phyloP scores from a whole-genome alignment of 345 rosid genomes.

The Zanthoxylum bungeanum region DNA sequence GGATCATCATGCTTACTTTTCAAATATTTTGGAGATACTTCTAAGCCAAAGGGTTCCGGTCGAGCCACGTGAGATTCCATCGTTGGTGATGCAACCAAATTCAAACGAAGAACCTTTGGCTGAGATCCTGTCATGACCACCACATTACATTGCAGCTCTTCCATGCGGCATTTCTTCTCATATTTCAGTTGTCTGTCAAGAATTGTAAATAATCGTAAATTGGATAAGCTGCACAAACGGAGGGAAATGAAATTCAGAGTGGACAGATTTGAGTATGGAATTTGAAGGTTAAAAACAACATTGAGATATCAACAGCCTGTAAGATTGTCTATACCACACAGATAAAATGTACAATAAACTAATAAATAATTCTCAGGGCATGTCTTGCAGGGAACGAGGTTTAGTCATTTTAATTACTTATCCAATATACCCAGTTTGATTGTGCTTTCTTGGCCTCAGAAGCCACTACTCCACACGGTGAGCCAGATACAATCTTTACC shows the following conservation, averaged over 20 bases:
- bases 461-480: conserved; percentile 79
- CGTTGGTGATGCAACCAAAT: conserved; percentile 66
- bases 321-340: not conserved
- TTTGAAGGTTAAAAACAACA: not conserved
- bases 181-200: conserved; percentile 63
- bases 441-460: conserved; percentile 71
- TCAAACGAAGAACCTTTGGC: conserved; percentile 86
- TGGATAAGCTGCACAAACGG: not conserved
- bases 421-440: conserved; percentile 96
- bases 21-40: conserved; percentile 31
- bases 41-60: conserved; percentile 30
- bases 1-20: conserved; percentile 34
- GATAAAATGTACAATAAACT: conserved; percentile 1
- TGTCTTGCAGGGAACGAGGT: conserved; percentile 17
- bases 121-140: conserved; percentile 85
- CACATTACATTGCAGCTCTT: conserved; percentile 85
- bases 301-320: not conserved
- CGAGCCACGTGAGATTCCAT: conserved; percentile 40
- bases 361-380: conserved; percentile 1
- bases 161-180: conserved; percentile 80
- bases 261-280: not conserved
- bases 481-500: conserved; percentile 70
- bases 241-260: not conserved
- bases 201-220: conserved; percentile 12
- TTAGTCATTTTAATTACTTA: conserved; percentile 48